Conservation (phyloP, 495 filamentous ascomycete genomes). For the Penicillium dipodomyicola region DNA sequence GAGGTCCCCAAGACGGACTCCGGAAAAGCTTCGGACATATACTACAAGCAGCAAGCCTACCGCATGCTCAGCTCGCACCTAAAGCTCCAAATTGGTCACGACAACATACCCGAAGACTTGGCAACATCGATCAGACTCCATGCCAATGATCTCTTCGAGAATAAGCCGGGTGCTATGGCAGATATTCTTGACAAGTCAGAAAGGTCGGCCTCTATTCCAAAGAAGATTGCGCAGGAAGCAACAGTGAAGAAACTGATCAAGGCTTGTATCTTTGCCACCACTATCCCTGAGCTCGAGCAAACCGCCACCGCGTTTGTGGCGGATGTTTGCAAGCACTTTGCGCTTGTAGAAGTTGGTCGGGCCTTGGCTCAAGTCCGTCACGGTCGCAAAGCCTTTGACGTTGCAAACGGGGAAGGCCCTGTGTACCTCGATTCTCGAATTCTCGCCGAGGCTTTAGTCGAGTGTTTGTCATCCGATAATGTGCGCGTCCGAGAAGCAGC, state of each 20-base stretch:
- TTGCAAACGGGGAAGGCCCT: constrained; percentile 79
- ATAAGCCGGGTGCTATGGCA: constrained; percentile 62
- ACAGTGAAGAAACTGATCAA: constrained; percentile 82
- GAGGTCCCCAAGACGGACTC: constrained; percentile 65
- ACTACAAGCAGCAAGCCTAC: constrained; percentile 92
- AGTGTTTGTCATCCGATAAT: constrained; percentile 81
- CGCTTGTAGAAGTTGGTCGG: constrained; percentile 83
- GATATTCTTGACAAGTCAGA: constrained; percentile 65
- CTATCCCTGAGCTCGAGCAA: constrained; percentile 71
- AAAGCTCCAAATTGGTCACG: constrained; percentile 84
- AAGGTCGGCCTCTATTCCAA: constrained; percentile 74
- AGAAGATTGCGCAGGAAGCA: constrained; percentile 78
- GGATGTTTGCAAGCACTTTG: constrained; percentile 84
- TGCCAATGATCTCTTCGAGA: constrained; percentile 75
- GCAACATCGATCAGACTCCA: constrained; percentile 79
- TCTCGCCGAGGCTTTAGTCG: constrained; percentile 82
- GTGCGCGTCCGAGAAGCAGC: constrained; percentile 78
- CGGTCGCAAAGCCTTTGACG: constrained; percentile 70
- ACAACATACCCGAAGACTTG: constrained; percentile 86
- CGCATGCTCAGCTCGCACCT: constrained; percentile 80
- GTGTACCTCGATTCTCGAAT: constrained; percentile 80
- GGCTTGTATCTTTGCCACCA: constrained; percentile 81
- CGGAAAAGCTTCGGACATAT: constrained; percentile 71
- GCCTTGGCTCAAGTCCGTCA: constrained; percentile 74
- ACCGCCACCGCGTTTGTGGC: constrained; percentile 70